Evolutionary conservation across 257 asterid genomes (phyloP).

Genomic region (Anisodus acutangulus): DNA sequence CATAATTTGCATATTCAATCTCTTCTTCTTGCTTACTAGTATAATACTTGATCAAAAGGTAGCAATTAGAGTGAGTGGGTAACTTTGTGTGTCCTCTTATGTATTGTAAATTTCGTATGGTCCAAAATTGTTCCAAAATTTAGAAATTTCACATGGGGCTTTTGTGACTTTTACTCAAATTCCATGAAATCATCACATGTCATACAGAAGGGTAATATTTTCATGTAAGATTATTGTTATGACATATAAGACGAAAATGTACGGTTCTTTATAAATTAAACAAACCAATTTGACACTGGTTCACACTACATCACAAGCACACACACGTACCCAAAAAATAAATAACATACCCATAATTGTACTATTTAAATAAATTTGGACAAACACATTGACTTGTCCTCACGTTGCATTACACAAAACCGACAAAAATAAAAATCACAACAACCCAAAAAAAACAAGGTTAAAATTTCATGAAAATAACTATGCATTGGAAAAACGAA

Average conservation of each 20-base stretch:
- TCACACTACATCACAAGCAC: too few relatives aligned
- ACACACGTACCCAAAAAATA: neutral
- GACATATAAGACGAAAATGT: conserved; percentile 10
- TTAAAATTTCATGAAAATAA: neutral
- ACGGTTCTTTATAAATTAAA: neutral
- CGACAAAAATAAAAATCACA: neutral
- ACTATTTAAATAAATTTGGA: conserved; percentile 21
- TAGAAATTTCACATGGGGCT: conserved; percentile 29
- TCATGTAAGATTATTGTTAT: neutral
- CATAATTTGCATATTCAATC: neutral
- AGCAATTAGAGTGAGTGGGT: neutral
- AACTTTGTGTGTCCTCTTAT: neutral
- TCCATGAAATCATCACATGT: conserved; percentile 29
- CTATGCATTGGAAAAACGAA: neutral
- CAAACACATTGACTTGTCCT: conserved; percentile 28
- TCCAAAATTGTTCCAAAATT: neutral
- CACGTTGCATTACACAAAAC: conserved; percentile 23
- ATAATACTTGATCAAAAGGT: neutral
- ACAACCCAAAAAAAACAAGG: neutral
- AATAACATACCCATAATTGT: conserved; percentile 22
- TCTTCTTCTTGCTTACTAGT: neutral
- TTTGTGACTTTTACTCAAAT: conserved; percentile 22
- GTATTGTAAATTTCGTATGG: neutral
- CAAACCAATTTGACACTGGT: neutral
- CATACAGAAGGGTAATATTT: conserved; percentile 22